Conservation (phyloP, 441 rosid genomes). For the Corymbia calophylla region DNA sequence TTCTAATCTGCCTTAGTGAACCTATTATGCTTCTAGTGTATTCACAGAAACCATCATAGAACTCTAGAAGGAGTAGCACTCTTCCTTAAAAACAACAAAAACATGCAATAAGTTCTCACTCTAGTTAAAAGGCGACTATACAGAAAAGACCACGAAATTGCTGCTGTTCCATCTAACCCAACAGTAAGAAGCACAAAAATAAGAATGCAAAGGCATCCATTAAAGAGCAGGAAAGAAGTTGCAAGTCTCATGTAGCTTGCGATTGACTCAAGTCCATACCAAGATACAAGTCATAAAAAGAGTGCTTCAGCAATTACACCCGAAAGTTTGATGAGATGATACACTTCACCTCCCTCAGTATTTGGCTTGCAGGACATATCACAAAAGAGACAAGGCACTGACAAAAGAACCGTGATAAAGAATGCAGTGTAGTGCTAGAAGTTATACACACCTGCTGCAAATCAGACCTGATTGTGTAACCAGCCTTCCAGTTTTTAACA, state of each 20-base stretch:
- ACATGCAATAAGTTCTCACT: not conserved
- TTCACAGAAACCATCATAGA: not conserved
- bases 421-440: not conserved
- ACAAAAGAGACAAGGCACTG: not conserved
- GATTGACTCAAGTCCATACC: not conserved
- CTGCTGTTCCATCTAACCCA: not conserved
- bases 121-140: not conserved
- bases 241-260: not conserved
- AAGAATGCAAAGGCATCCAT: not conserved
- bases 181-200: not conserved
- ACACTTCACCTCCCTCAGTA: not conserved
- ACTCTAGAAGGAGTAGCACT: not conserved
- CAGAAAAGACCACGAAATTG: not conserved
- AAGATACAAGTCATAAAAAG: not conserved
- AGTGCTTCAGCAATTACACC: not conserved
- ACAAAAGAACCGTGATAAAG: not conserved
- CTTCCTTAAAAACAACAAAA: not conserved
- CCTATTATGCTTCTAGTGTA: not conserved
- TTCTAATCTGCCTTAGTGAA: not conserved
- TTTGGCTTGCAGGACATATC: not conserved
- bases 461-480: conserved; percentile 68
- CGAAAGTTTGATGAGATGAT: not conserved
- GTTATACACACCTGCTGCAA: conserved; percentile 70
- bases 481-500: conserved; percentile 79
- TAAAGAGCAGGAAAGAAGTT: not conserved